Conservation (phyloP, 2,329 filamentous ascomycete genomes). For the Drechslerella stenobrocha region DNA sequence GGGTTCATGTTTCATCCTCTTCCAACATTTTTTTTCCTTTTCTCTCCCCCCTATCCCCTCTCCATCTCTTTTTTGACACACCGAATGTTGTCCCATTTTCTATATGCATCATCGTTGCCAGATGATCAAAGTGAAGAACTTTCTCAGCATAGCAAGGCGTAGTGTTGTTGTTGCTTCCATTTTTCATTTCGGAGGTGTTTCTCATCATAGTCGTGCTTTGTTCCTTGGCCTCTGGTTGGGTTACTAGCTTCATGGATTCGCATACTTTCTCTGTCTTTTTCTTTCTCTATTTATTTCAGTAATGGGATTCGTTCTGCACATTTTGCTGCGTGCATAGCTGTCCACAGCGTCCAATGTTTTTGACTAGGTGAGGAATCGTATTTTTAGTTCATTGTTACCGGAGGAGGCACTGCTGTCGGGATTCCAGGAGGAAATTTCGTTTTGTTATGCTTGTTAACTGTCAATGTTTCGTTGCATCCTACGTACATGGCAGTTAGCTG, state of each 20-base stretch:
- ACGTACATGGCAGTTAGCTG: background rate
- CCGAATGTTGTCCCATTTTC: background rate
- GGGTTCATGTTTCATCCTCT: no score
- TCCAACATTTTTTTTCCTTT: no score
- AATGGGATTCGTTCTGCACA: no score
- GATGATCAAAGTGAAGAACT: conserved; percentile 30
- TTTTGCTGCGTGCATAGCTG: no score
- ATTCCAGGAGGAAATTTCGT: conserved; percentile 1
- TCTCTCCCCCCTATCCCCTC: no score
- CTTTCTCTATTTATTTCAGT: no score
- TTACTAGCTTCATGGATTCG: conserved; percentile 10
- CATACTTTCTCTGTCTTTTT: no score
- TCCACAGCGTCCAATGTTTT: no score
- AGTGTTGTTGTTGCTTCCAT: conserved; percentile 17
- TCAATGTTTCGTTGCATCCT: background rate
- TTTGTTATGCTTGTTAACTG: background rate
- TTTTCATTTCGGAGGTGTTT: no score
- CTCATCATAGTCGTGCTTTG: no score
- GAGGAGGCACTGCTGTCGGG: background rate
- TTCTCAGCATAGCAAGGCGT: conserved; percentile 48
- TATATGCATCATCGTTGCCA: conserved; percentile 19
- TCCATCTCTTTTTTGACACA: no score
- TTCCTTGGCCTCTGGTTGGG: background rate
- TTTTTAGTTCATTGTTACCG: background rate
- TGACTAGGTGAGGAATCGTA: background rate